Conservation (phyloP, 2,329 filamentous ascomycete species). For the Drechslerella coelobrocha region DNA sequence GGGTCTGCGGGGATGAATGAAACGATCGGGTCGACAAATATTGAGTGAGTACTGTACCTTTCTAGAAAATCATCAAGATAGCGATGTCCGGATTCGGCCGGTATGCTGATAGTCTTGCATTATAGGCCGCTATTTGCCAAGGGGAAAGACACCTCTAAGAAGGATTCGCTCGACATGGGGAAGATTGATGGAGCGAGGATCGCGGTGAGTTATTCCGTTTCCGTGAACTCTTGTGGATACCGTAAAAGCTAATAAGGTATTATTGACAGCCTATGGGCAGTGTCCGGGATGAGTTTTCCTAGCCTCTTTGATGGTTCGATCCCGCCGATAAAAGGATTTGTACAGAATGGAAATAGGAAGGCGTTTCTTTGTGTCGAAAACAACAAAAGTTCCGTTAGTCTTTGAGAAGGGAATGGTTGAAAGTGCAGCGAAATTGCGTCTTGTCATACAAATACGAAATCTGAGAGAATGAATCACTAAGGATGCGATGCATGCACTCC, state of each 20-base stretch:
- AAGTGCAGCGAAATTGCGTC: no score
- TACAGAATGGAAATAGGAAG: no score
- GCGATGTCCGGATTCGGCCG: not conserved
- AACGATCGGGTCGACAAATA: conserved; percentile 36
- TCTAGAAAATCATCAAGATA: not conserved
- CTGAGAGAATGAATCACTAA: no score
- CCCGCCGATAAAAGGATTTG: no score
- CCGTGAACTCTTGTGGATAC: not conserved
- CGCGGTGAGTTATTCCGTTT: conserved; percentile 19
- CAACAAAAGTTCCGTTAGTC: no score
- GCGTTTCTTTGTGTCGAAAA: no score
- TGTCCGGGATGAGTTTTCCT: conserved; percentile 33
- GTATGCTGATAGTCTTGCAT: not conserved
- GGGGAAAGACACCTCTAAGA: conserved; percentile 33
- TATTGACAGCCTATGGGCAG: conserved; percentile 32
- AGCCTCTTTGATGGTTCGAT: no score
- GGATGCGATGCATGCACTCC: no score
- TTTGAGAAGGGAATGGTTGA: no score
- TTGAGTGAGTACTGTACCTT: conserved; percentile 23
- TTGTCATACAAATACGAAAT: no score
- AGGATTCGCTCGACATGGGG: conserved; percentile 32
- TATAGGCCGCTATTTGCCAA: conserved; percentile 27
- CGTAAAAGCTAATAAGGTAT: not conserved
- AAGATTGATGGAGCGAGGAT: conserved; percentile 40
- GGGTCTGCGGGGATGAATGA: conserved; percentile 41